Evolutionary conservation across 352 stramenopile genomes (phyloP), one percentile per base, ranked within the genome.

Genomic region (Globisporangium perplexum): DNA sequence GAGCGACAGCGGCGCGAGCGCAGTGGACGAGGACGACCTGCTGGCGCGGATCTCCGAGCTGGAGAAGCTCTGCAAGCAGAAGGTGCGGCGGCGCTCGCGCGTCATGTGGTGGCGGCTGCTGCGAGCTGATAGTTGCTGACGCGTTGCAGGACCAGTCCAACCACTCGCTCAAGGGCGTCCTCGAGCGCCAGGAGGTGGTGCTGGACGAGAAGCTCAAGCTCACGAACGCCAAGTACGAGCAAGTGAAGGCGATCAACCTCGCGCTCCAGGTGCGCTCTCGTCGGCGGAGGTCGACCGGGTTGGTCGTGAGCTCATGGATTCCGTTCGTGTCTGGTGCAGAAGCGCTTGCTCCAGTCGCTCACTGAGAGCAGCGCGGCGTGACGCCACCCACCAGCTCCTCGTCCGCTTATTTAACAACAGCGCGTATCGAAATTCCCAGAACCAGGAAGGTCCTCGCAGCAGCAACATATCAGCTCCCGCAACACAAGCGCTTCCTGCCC

Each of bases 161-260:
- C 30, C 58, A 79, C 31, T 81, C 74, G 20, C 54, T 91, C 12
- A 87, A 86, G 50, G 52, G 61, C 15, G 67, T 91, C 45, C 57
- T 91, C 15, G 83, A 93, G 51, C 69, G 77, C 14, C 83, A 93
- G 50, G 74, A 93, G 35, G 60, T 50, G 0, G 66, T 80, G 4
- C 80, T 84, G 11, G 78, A 90, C 22, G 77, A 86, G 24, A 93
- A 90, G 47, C 52, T 88, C 18, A 85, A 82, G 60, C 60, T 86
- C 30, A 59, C 78, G 22, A 82, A 68, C 31, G 64, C 68, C 39
- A 93, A 91, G 50, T 93, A 93, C 56, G 71, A 81, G 38, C 77
- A 93, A 57, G 73, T 86, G 20, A 91, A 91, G 58, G 66, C 70
- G 31, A 89, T 93, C 53, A 93, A 90, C 55, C 59, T 91, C 52